These are phyloP conservation scores for Cryptosporidium baileyi DNA, from an alignment of 169 alveolate species.

Conservation along the genomic window DNA sequence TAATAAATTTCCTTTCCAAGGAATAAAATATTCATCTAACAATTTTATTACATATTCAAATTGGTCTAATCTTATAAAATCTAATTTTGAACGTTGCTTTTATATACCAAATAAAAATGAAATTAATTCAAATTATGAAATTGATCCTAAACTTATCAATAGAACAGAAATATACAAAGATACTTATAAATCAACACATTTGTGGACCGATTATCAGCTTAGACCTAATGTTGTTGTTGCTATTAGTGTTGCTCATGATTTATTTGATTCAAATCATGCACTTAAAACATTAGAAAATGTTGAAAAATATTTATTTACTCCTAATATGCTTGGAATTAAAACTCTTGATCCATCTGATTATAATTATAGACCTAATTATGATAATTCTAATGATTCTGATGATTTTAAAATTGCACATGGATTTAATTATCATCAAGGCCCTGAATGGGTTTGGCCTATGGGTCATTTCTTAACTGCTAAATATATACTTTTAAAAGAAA, in stretches of 20 bases:
- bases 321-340: conserved; percentile 84
- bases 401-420: conserved; percentile 84
- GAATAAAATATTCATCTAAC: conserved; percentile 71
- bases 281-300: conserved; percentile 73
- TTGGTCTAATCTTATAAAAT: conserved; percentile 83
- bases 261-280: conserved; percentile 84
- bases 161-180: conserved; percentile 84
- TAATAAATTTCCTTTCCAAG: conserved; percentile 75
- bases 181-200: conserved; percentile 75
- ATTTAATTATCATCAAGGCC: conserved; percentile 91
- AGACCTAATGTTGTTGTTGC: conserved; percentile 89
- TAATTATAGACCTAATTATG: conserved; percentile 84
- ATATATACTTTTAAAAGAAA: conserved; percentile 70
- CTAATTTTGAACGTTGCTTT: conserved; percentile 83
- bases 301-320: conserved; percentile 72
- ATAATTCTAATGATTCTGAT: conserved; percentile 81
- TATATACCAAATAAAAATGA: conserved; percentile 80
- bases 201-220: conserved; percentile 83
- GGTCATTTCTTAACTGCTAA: conserved; percentile 87
- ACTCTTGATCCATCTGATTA: conserved; percentile 85
- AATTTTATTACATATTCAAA: conserved; percentile 72
- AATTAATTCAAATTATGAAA: conserved; percentile 48
- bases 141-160: conserved; percentile 71
- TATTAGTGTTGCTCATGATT: conserved; percentile 89
- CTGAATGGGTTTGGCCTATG: conserved; percentile 95